A percentile compares a stretch with the other conserved stretches of the same genome.
Evolutionary conservation across 2,329 filamentous ascomycete genomes (phyloP).

Genomic region (Amphichorda felina): DNA sequence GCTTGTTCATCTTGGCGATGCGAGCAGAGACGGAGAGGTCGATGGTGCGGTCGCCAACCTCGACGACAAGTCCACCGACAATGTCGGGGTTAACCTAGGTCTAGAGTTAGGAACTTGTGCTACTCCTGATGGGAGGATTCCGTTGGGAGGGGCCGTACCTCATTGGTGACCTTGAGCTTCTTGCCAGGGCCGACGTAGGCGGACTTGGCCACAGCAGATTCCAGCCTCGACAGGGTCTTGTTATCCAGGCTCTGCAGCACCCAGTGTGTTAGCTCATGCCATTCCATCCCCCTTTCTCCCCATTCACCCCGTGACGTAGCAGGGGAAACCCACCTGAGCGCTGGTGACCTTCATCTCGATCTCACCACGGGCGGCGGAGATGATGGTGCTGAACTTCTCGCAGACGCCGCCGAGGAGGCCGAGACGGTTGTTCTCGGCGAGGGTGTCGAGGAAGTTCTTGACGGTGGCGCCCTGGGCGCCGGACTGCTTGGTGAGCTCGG

Average conservation of each 20-base stretch:
- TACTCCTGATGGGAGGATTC: too few relatives aligned
- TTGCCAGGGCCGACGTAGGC: slow-evolving; percentile 79
- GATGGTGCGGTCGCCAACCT: slow-evolving; percentile 95
- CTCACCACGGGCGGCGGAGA: slow-evolving; percentile 84
- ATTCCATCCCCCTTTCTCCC: not conserved
- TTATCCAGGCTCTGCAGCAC: slow-evolving; percentile 62
- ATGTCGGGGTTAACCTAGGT: slow-evolving; percentile 84
- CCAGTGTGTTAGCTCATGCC: slow-evolving; percentile 11
- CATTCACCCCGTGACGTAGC: not conserved
- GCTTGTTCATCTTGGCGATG: slow-evolving; percentile 98
- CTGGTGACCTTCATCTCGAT: slow-evolving; percentile 86
- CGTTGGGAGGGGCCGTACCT: slow-evolving; percentile 39
- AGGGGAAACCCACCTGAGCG: slow-evolving; percentile 58
- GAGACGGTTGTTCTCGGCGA: slow-evolving; percentile 95
- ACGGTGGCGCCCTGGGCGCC: slow-evolving; percentile 68
- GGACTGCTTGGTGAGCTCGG: slow-evolving; percentile 77
- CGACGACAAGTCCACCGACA: slow-evolving; percentile 84
- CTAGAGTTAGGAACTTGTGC: too few relatives aligned
- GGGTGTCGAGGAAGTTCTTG: slow-evolving; percentile 84
- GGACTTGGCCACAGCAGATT: slow-evolving; percentile 82
- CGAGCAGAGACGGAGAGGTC: slow-evolving; percentile 92
- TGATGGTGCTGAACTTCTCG: slow-evolving; percentile 78
- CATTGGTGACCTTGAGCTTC: slow-evolving; percentile 95
- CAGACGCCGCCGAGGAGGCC: slow-evolving; percentile 69
- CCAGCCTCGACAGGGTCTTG: slow-evolving; percentile 76